phyloP scores from a whole-genome alignment of 352 stramenopile species.

The Pythium diclinum region DNA sequence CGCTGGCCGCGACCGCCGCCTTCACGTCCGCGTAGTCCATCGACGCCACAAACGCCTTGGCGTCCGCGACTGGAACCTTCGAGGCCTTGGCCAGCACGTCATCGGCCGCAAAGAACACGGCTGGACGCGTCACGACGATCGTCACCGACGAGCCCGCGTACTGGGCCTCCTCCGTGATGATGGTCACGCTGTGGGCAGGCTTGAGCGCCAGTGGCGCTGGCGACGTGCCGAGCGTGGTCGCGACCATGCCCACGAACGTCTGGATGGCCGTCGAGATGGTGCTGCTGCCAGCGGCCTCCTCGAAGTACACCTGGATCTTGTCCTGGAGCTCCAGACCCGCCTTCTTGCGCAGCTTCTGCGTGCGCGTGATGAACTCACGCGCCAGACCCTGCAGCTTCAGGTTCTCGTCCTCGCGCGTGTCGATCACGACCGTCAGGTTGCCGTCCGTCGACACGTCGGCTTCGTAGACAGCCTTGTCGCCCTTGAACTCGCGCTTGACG shows the following conservation, averaged over 20 bases:
- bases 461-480: slow-evolving; percentile 90
- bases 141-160: slow-evolving; percentile 67
- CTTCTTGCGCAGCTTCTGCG: slow-evolving; percentile 98
- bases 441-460: slow-evolving; percentile 85
- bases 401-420: slow-evolving; percentile 94
- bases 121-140: slow-evolving; percentile 64
- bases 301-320: slow-evolving; percentile 96
- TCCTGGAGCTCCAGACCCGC: slow-evolving; percentile 93
- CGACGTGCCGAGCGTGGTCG: slow-evolving; percentile 50
- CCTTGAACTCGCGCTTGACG: slow-evolving; percentile 94
- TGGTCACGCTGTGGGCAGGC: slow-evolving; percentile 60
- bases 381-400: slow-evolving; percentile 92
- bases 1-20: slow-evolving; percentile 33
- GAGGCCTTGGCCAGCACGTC: slow-evolving; percentile 47
- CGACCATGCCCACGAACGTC: slow-evolving; percentile 55
- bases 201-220: slow-evolving; percentile 58
- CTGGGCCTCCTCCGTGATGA: slow-evolving; percentile 65
- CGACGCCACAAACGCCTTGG: slow-evolving; percentile 63
- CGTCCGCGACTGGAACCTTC: slow-evolving; percentile 39
- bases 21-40: slow-evolving; percentile 86
- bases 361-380: slow-evolving; percentile 96
- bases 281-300: slow-evolving; percentile 60
- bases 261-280: slow-evolving; percentile 64
- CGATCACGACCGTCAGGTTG: slow-evolving; percentile 94
- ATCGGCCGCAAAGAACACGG: slow-evolving; percentile 64